phyloP scores from a whole-genome alignment of 2,329 filamentous ascomycete species.

The Phyllosticta citriasiana region DNA sequence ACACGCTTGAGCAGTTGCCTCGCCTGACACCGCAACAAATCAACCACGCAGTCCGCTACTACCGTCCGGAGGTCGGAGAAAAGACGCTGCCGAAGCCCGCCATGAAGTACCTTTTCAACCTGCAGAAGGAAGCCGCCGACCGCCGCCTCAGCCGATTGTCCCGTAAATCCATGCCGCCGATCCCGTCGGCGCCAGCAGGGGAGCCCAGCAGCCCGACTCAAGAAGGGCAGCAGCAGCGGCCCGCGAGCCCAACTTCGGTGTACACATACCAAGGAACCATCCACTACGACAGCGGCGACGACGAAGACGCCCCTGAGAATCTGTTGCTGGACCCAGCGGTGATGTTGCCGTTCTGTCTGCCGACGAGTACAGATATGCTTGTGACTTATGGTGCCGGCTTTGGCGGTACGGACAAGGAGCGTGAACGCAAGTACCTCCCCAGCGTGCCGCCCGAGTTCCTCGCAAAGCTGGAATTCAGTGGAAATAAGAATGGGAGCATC shows the following conservation, averaged over 20 bases:
- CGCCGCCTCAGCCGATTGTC: conserved; percentile 11
- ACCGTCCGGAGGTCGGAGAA: conserved; percentile 89
- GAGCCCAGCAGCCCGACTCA: neutral
- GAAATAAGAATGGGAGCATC: conserved; percentile 15
- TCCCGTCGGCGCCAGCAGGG: conserved; percentile 1
- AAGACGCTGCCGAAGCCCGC: conserved; percentile 82
- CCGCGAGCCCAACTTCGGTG: conserved; percentile 4
- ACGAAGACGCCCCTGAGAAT: conserved; percentile 61
- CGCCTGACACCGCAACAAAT: conserved; percentile 78
- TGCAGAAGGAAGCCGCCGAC: conserved; percentile 63
- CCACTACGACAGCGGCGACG: conserved; percentile 29
- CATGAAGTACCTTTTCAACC: conserved; percentile 70
- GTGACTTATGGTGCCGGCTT: conserved; percentile 91
- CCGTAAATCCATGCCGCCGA: conserved; percentile 7
- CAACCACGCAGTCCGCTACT: conserved; percentile 84
- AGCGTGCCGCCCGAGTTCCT: conserved; percentile 91
- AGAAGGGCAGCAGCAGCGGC: neutral
- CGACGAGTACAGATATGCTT: conserved; percentile 94
- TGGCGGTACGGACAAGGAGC: conserved; percentile 81
- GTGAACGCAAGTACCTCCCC: conserved; percentile 90
- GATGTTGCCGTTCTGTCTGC: conserved; percentile 90
- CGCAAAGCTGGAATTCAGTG: conserved; percentile 63
- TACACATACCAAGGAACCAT: neutral
- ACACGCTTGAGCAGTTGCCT: conserved; percentile 81
- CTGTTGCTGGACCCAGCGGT: conserved; percentile 80